These are phyloP conservation scores for Rhododendron ovatum DNA, from an alignment of 148 eudicot genomes.

Conservation along the genomic window DNA sequence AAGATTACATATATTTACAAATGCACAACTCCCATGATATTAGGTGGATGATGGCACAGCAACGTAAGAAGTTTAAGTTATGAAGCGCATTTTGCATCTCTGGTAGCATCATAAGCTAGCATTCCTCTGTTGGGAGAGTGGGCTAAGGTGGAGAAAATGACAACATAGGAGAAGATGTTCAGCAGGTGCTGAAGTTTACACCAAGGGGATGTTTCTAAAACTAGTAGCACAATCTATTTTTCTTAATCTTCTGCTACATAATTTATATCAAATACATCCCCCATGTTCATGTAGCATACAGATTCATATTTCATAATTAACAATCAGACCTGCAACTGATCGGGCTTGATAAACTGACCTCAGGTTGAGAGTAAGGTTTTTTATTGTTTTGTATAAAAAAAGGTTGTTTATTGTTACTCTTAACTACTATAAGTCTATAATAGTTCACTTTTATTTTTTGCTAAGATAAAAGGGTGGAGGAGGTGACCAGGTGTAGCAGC, in stretches of 20 bases:
- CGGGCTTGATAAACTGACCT: not conserved
- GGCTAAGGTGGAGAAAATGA: not conserved
- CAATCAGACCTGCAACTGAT: not conserved
- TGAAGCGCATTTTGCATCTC: not conserved
- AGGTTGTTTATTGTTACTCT: no score
- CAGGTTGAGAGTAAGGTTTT: not conserved
- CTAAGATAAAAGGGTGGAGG: no score
- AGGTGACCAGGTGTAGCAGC: no score
- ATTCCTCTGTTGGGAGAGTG: not conserved
- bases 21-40: not conserved
- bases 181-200: not conserved
- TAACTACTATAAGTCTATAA: no score
- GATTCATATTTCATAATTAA: no score
- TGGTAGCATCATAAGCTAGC: not conserved
- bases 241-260: not conserved
- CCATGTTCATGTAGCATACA: no score
- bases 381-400: no score
- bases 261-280: not conserved
- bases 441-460: no score
- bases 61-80: not conserved
- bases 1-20: not conserved
- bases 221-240: not conserved
- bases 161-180: not conserved
- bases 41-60: not conserved
- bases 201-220: not conserved